These are phyloP conservation scores for Irpex sp. DNA, from an alignment of 1,284 basidiomycete genomes.

Conservation along the genomic window DNA sequence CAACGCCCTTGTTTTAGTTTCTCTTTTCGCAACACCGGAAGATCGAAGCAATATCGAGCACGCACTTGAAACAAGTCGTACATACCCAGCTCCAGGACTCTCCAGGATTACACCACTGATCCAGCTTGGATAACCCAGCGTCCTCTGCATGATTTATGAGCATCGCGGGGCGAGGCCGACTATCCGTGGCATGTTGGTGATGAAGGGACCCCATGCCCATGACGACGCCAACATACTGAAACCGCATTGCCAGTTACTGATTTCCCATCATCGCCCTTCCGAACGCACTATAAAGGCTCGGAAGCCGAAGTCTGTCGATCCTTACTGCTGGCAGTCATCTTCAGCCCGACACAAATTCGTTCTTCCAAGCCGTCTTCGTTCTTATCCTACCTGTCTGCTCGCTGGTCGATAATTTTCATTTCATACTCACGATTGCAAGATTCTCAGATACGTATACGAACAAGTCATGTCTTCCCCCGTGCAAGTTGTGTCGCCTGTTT, in stretches of 20 bases:
- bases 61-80: too few species aligned
- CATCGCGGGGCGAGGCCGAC: background rate
- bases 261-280: background rate
- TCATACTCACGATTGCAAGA: background rate
- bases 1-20: too few species aligned
- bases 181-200: background rate
- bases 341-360: background rate
- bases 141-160: background rate
- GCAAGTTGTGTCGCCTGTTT: background rate
- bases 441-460: background rate
- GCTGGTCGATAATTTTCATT: background rate
- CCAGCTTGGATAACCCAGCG: background rate
- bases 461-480: too few species aligned
- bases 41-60: too few species aligned
- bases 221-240: background rate
- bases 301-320: background rate
- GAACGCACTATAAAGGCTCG: background rate
- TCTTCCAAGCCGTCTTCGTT: background rate
- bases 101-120: too few species aligned
- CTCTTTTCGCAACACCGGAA: too few species aligned
- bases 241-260: background rate
- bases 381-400: background rate
- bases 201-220: background rate
- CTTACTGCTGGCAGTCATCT: constrained; percentile 2
- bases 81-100: too few species aligned